These are phyloP conservation scores for Lachnum nothofagi DNA, from an alignment of 2,329 filamentous ascomycete genomes.

Conservation along the genomic window DNA sequence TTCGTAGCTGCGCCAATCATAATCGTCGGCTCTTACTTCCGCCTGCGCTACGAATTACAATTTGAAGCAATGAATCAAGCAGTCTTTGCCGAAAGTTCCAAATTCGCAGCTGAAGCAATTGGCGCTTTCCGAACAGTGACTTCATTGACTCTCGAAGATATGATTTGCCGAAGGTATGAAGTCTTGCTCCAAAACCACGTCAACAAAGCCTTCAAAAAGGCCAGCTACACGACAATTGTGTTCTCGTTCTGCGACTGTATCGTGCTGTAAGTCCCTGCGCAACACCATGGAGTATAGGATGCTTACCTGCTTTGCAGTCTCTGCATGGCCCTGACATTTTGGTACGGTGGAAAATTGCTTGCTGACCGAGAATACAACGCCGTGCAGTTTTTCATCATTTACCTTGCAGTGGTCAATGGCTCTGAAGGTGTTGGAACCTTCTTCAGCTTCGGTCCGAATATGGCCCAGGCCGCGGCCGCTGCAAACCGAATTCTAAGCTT, in stretches of 20 bases:
- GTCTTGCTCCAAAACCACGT: constrained; percentile 44
- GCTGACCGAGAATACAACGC: constrained; percentile 37
- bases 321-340: background rate
- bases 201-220: constrained; percentile 42
- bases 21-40: constrained; percentile 40
- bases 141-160: constrained; percentile 55
- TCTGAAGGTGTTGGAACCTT: constrained; percentile 50
- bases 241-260: constrained; percentile 53
- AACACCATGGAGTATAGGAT: no score
- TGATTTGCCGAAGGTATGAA: constrained; percentile 47
- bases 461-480: constrained; percentile 53
- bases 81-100: constrained; percentile 56
- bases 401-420: constrained; percentile 47
- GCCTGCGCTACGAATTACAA: constrained; percentile 49
- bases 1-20: constrained; percentile 53
- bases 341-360: constrained; percentile 39
- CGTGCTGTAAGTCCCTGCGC: no score
- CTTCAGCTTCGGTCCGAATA: constrained; percentile 49
- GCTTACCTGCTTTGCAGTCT: no score
- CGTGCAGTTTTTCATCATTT: constrained; percentile 50
- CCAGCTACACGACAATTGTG: constrained; percentile 44
- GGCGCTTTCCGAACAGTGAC: constrained; percentile 58
- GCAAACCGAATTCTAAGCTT: constrained; percentile 53
- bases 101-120: constrained; percentile 60
- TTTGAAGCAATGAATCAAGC: constrained; percentile 53